phyloP scores from a whole-genome alignment of 192 early-diverging fungal species.

The Gryganskiella cystojenkinii region DNA sequence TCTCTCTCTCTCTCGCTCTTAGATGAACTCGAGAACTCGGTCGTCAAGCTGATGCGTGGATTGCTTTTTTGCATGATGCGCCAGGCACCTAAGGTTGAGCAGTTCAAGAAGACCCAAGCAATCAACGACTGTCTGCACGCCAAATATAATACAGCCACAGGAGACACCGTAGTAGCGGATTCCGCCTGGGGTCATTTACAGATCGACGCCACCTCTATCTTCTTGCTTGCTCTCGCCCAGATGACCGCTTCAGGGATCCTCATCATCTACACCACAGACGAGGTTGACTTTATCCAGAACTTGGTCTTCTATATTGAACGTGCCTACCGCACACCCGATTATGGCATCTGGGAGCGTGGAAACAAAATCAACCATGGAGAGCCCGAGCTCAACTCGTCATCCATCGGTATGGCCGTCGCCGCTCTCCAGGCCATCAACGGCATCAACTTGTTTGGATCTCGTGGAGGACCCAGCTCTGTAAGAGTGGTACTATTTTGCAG shows the following conservation, averaged over 20 bases:
- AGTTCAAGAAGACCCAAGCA: conserved; percentile 84
- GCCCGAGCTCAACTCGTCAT: conserved; percentile 88
- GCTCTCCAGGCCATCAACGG: conserved; percentile 88
- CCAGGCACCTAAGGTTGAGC: conserved; percentile 83
- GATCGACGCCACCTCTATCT: conserved; percentile 89
- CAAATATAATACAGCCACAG: conserved; percentile 88
- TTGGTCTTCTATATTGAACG: conserved; percentile 91
- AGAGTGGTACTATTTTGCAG: conserved; percentile 7
- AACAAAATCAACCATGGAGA: conserved; percentile 90
- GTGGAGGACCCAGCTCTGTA: conserved; percentile 81
- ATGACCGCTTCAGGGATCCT: conserved; percentile 84
- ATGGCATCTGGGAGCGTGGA: conserved; percentile 91
- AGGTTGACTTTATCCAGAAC: conserved; percentile 90
- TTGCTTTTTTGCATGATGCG: conserved; percentile 85
- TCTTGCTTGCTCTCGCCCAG: conserved; percentile 80
- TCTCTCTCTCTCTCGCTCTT: not conserved
- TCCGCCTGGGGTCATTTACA: conserved; percentile 90
- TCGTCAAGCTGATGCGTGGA: conserved; percentile 89
- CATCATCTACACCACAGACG: conserved; percentile 85
- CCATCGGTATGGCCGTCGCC: conserved; percentile 90
- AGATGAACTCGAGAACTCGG: conserved; percentile 89
- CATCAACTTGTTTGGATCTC: conserved; percentile 84
- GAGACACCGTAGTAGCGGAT: conserved; percentile 87
- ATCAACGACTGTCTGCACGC: conserved; percentile 85
- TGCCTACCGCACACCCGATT: conserved; percentile 85